phyloP scores from a whole-genome alignment of 1,284 basidiomycete species.

The Heterobasidion occidentale region DNA sequence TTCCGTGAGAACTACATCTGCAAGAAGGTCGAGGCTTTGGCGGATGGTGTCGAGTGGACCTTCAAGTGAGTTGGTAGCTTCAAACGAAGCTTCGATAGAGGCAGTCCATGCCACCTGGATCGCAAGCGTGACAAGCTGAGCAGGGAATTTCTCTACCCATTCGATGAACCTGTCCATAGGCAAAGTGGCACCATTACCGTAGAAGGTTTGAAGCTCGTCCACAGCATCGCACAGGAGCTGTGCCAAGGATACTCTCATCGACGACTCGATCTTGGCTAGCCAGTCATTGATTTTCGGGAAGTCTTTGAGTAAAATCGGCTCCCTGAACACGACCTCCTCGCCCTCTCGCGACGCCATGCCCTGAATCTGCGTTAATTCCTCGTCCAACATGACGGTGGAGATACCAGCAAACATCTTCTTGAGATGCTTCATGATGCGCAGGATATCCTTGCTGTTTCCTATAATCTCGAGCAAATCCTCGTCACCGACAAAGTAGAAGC shows the following conservation, averaged over 20 bases:
- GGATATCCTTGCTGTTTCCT: constrained; percentile 97
- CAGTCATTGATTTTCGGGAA: constrained; percentile 99
- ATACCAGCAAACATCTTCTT: constrained; percentile 99
- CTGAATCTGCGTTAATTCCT: constrained; percentile 79
- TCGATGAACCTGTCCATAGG: constrained; percentile 64
- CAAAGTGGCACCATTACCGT: constrained; percentile 53
- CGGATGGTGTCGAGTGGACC: constrained; percentile 70
- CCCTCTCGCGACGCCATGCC: constrained; percentile 94
- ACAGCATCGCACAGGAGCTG: constrained; percentile 74
- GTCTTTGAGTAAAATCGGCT: constrained; percentile 84
- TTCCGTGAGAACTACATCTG: constrained; percentile 92
- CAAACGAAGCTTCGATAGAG: constrained; percentile 73
- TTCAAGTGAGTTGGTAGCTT: constrained; percentile 48
- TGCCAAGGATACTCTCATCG: constrained; percentile 93
- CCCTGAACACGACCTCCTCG: constrained; percentile 82
- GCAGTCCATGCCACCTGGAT: constrained; percentile 93
- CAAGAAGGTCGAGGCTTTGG: constrained; percentile 86
- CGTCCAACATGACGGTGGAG: constrained; percentile 83
- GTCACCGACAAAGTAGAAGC: constrained; percentile 99
- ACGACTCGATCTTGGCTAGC: constrained; percentile 87
- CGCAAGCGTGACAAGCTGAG: constrained; percentile 92
- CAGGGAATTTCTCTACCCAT: constrained; percentile 93
- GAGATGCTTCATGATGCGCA: constrained; percentile 96
- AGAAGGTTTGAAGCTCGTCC: constrained; percentile 76
- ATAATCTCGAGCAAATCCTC: constrained; percentile 99